phyloP scores from a whole-genome alignment of 2,329 filamentous ascomycete genomes.

The Botrytis tulipae region DNA sequence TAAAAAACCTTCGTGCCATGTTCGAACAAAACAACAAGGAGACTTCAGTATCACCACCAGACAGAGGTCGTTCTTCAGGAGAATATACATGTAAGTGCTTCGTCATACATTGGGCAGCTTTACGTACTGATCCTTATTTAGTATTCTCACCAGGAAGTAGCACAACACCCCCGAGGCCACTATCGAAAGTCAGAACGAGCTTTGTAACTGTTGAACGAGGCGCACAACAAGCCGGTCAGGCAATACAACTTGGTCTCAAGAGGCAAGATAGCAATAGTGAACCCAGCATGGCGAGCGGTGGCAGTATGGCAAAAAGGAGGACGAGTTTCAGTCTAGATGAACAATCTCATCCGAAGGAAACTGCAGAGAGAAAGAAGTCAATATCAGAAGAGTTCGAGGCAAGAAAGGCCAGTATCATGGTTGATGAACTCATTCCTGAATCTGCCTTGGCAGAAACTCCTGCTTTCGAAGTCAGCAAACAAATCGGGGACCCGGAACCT shows the following conservation, averaged over 20 bases:
- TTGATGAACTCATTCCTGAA: slow-evolving; percentile 36
- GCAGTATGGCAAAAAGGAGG: slow-evolving; percentile 33
- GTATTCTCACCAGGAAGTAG: slow-evolving; percentile 29
- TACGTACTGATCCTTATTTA: slow-evolving; percentile 22
- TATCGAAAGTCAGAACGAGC: slow-evolving; percentile 72
- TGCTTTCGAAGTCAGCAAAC: slow-evolving; percentile 26
- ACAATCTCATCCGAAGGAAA: slow-evolving; percentile 29
- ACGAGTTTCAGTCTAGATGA: slow-evolving; percentile 37
- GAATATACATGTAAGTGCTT: slow-evolving; percentile 45
- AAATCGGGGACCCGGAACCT: slow-evolving; percentile 24
- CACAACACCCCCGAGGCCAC: slow-evolving; percentile 56
- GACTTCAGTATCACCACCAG: slow-evolving; percentile 51
- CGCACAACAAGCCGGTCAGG: slow-evolving; percentile 38
- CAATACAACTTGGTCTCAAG: slow-evolving; percentile 44
- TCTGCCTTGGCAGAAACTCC: slow-evolving; percentile 33
- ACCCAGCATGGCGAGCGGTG: slow-evolving; percentile 4
- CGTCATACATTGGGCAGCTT: slow-evolving; percentile 24
- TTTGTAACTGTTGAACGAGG: slow-evolving; percentile 68
- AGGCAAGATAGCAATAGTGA: slow-evolving; percentile 38
- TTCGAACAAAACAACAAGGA: slow-evolving; percentile 75
- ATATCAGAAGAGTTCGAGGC: slow-evolving; percentile 31
- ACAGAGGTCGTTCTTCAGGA: slow-evolving; percentile 68
- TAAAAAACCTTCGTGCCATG: slow-evolving; percentile 71
- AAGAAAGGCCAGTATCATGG: slow-evolving; percentile 31
- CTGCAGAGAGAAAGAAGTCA: slow-evolving; percentile 31